These are phyloP conservation scores for Aspergillus pseudoglaucus DNA, from an alignment of 2,329 filamentous ascomycete genomes.

Conservation along the genomic window DNA sequence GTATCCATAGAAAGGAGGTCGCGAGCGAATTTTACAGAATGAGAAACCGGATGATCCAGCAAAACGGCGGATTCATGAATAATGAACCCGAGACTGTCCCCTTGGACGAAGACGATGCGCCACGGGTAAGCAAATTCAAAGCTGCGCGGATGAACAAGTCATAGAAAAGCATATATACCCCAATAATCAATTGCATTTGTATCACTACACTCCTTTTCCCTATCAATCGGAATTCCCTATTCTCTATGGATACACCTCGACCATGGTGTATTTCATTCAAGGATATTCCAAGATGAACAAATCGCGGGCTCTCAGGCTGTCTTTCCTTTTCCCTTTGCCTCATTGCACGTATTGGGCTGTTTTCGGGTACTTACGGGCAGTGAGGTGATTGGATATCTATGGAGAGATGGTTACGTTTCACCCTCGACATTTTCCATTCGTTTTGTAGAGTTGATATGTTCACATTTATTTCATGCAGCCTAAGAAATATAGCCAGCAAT, in stretches of 20 bases:
- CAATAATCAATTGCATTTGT: background rate
- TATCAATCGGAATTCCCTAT: background rate
- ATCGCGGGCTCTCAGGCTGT: slow-evolving; percentile 32
- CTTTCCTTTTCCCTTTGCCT: slow-evolving; percentile 11
- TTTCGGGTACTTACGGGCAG: slow-evolving; percentile 17
- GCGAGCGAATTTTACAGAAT: slow-evolving; percentile 75
- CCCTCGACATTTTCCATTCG: slow-evolving; percentile 22
- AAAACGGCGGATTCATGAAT: slow-evolving; percentile 72
- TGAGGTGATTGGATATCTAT: slow-evolving; percentile 8
- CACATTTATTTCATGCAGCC: no score
- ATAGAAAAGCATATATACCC: slow-evolving; percentile 3
- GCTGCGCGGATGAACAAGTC: slow-evolving; percentile 35
- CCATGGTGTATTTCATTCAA: slow-evolving; percentile 14
- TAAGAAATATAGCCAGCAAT: no score
- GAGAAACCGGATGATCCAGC: slow-evolving; percentile 75
- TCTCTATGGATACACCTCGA: background rate
- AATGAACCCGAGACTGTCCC: slow-evolving; percentile 62
- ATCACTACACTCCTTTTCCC: background rate
- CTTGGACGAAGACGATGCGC: slow-evolving; percentile 53
- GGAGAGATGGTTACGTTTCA: slow-evolving; percentile 33
- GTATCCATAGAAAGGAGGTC: slow-evolving; percentile 68
- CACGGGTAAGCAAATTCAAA: slow-evolving; percentile 42
- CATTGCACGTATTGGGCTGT: slow-evolving; percentile 16
- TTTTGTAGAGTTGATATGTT: no score
- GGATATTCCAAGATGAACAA: slow-evolving; percentile 24